Evolutionary conservation across 257 asterid species (phyloP).

Genomic region (Vinca minor): DNA sequence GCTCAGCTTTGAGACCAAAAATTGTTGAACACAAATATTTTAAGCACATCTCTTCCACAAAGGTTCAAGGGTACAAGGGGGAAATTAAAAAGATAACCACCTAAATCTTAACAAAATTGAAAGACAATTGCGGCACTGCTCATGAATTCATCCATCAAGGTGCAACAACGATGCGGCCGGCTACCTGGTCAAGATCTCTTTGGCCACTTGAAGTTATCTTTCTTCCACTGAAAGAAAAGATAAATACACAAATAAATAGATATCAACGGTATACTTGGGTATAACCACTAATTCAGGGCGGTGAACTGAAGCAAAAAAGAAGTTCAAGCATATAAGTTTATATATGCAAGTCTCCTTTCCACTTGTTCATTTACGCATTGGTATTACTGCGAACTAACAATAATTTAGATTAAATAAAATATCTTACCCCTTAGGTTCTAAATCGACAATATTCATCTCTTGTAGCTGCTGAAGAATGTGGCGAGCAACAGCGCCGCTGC

Average conservation of each 20-base stretch:
- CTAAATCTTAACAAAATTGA: slow-evolving; percentile 20
- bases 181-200: slow-evolving; percentile 87
- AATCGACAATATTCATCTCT: slow-evolving; percentile 45
- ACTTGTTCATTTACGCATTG: too few species aligned
- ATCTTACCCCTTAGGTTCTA: slow-evolving; percentile 46
- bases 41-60: slow-evolving; percentile 8
- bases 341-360: too few species aligned
- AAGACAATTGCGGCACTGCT: not conserved
- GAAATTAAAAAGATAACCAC: too few species aligned
- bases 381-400: too few species aligned
- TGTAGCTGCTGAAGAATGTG: slow-evolving; percentile 63
- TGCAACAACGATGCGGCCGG: slow-evolving; percentile 59
- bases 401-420: not conserved
- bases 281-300: too few species aligned
- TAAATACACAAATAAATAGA: not conserved
- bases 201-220: slow-evolving; percentile 73
- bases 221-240: slow-evolving; percentile 71
- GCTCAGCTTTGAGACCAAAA: not conserved
- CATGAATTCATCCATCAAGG: slow-evolving; percentile 19
- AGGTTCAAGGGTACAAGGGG: not conserved
- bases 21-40: not conserved
- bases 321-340: not conserved
- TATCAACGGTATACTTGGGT: too few species aligned
- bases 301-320: not conserved
- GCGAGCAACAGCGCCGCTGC: slow-evolving; percentile 63